These are phyloP conservation scores for Cyclaneusma minus DNA, from an alignment of 2,329 filamentous ascomycete genomes.

Conservation along the genomic window DNA sequence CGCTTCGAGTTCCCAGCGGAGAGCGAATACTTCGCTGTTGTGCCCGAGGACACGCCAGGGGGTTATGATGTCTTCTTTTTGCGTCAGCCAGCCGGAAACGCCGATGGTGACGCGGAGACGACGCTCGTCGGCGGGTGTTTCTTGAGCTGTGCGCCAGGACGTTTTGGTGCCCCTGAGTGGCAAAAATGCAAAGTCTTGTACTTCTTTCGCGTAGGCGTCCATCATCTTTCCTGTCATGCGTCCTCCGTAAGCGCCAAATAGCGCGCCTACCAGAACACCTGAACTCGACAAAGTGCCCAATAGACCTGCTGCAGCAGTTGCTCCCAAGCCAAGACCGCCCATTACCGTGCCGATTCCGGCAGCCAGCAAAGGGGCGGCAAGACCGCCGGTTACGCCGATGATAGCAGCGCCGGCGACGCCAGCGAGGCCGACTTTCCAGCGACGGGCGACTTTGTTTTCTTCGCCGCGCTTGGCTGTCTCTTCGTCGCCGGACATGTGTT, in stretches of 20 bases:
- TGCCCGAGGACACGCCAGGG: slow-evolving; percentile 67
- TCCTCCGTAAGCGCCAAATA: slow-evolving; percentile 86
- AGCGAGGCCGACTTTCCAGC: slow-evolving; percentile 85
- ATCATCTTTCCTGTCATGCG: slow-evolving; percentile 75
- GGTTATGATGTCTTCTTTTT: slow-evolving; percentile 53
- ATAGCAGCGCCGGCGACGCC: slow-evolving; percentile 71
- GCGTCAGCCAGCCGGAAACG: slow-evolving; percentile 66
- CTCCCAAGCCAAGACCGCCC: slow-evolving; percentile 59
- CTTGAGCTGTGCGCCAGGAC: slow-evolving; percentile 30
- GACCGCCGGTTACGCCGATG: slow-evolving; percentile 56
- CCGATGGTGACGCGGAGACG: slow-evolving; percentile 71
- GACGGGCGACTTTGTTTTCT: slow-evolving; percentile 51
- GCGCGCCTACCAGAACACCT: slow-evolving; percentile 60
- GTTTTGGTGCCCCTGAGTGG: slow-evolving; percentile 43
- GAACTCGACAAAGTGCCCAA: slow-evolving; percentile 70
- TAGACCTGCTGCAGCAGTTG: slow-evolving; percentile 60
- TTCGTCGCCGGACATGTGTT: slow-evolving; percentile 49
- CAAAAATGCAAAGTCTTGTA: slow-evolving; percentile 79
- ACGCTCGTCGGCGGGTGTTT: slow-evolving; percentile 39
- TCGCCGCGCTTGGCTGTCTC: slow-evolving; percentile 61
- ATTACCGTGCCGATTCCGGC: slow-evolving; percentile 69
- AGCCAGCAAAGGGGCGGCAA: slow-evolving; percentile 62
- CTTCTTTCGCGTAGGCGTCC: slow-evolving; percentile 72
- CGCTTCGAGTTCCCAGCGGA: slow-evolving; percentile 71
- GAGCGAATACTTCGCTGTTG: slow-evolving; percentile 62